These are phyloP conservation scores for Aspergillus floridensis DNA, from an alignment of 2,329 filamentous ascomycete genomes.

Conservation along the genomic window DNA sequence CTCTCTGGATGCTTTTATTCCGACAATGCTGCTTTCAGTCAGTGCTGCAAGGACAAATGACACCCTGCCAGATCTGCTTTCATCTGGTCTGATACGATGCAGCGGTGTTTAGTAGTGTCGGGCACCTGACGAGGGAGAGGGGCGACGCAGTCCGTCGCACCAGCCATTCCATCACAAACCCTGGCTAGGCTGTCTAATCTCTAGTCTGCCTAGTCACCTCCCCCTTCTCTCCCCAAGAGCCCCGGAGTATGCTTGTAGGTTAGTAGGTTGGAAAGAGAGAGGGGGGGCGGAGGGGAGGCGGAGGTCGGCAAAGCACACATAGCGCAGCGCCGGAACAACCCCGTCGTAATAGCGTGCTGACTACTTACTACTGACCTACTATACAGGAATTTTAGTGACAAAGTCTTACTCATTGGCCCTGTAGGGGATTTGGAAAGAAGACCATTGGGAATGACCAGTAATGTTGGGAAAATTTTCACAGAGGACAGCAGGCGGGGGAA, in stretches of 20 bases:
- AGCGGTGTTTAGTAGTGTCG: slow-evolving; percentile 3
- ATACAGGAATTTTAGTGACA: slow-evolving; percentile 21
- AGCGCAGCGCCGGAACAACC: slow-evolving; percentile 16
- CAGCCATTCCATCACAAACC: slow-evolving; percentile 13
- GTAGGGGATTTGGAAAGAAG: slow-evolving; percentile 7
- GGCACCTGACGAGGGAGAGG: slow-evolving; percentile 9
- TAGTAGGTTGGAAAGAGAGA: slow-evolving; percentile 7
- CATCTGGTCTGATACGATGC: background rate
- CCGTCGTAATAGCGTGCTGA: slow-evolving; percentile 23
- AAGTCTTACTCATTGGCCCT: slow-evolving; percentile 24
- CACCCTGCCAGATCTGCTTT: background rate
- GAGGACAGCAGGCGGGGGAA: background rate
- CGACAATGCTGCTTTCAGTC: background rate
- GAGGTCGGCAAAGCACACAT: slow-evolving; percentile 23
- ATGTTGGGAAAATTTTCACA: background rate
- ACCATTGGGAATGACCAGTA: background rate
- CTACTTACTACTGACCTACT: slow-evolving; percentile 23
- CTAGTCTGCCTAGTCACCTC: slow-evolving; percentile 12
- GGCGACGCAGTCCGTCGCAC: background rate
- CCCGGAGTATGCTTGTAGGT: slow-evolving; percentile 20
- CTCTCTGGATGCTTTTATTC: background rate
- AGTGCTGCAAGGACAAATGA: slow-evolving; percentile 3
- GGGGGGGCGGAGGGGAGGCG: no score
- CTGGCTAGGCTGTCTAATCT: slow-evolving; percentile 12
- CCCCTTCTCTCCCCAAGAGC: slow-evolving; percentile 8